Conservation (phyloP, 495 filamentous ascomycete genomes). For the Diplogelasinospora grovesii region DNA sequence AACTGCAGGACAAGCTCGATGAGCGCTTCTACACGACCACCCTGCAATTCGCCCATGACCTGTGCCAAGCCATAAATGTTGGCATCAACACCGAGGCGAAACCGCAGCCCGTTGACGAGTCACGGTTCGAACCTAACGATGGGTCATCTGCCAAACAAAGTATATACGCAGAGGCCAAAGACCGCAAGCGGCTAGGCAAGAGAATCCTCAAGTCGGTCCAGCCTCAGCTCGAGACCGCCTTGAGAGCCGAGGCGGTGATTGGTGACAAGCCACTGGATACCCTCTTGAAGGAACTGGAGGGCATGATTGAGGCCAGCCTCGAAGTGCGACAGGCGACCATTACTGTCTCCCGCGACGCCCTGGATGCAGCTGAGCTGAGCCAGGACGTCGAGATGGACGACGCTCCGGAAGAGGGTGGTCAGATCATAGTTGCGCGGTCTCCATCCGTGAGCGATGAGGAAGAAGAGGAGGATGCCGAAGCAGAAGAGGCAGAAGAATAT, state of each 20-base stretch:
- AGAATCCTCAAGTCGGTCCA: slow-evolving; percentile 77
- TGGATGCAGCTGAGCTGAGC: slow-evolving; percentile 19
- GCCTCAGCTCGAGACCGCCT: slow-evolving; percentile 65
- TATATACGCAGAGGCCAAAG: slow-evolving; percentile 29
- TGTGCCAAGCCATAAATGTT: slow-evolving; percentile 60
- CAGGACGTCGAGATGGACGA: slow-evolving; percentile 43
- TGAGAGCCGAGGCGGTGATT: slow-evolving; percentile 73
- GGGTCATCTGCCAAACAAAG: slow-evolving; percentile 24
- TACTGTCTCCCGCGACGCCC: slow-evolving; percentile 18
- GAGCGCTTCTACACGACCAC: slow-evolving; percentile 70
- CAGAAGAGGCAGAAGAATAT: slow-evolving; percentile 20
- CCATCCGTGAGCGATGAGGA: too few relatives aligned
- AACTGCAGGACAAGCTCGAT: slow-evolving; percentile 59
- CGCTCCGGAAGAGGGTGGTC: slow-evolving; percentile 33
- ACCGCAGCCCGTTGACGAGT: slow-evolving; percentile 14
- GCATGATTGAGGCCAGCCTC: slow-evolving; percentile 56
- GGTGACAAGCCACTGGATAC: slow-evolving; percentile 60
- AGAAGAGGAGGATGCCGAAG: slow-evolving; percentile 15
- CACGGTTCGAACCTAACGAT: slow-evolving; percentile 19
- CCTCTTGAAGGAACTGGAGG: slow-evolving; percentile 65
- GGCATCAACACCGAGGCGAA: slow-evolving; percentile 50
- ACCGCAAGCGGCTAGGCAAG: slow-evolving; percentile 64
- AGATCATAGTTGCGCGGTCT: slow-evolving; percentile 38
- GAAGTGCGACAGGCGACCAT: slow-evolving; percentile 32
- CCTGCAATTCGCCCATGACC: slow-evolving; percentile 63